Percentiles rank a stretch among this genome's conserved stretches.
Evolutionary conservation across 345 rosid species (phyloP).

Genomic region (Eutrema heterophyllum): DNA sequence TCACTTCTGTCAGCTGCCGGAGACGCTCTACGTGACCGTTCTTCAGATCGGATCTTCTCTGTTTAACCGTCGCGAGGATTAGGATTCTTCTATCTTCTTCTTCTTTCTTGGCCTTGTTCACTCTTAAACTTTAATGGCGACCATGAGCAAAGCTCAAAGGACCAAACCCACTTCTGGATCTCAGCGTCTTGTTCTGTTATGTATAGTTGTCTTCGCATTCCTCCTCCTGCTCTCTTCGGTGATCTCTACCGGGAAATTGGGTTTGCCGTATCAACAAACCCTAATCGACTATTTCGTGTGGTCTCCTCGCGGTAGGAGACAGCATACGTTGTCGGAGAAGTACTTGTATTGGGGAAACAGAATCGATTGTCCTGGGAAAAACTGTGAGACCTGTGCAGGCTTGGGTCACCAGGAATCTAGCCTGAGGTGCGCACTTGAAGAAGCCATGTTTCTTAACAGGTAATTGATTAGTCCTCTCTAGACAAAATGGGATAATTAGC

Average conservation of each 20-base stretch:
- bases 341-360: conserved; percentile 92
- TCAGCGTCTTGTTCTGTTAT: conserved; percentile 35
- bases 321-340: conserved; percentile 64
- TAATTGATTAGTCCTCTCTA: conserved; percentile 1
- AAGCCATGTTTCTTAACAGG: conserved; percentile 88
- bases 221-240: conserved; percentile 49
- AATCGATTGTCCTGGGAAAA: conserved; percentile 96
- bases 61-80: not conserved
- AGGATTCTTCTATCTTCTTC: not conserved
- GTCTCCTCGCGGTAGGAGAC: conserved; percentile 28
- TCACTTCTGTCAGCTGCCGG: conserved; percentile 2
- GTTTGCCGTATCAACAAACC: conserved; percentile 36
- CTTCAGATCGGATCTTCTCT: conserved; percentile 9
- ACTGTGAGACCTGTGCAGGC: conserved; percentile 84
- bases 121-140: conserved; percentile 46
- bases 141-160: conserved; percentile 39
- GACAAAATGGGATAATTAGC: not conserved
- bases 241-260: conserved; percentile 49
- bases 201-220: conserved; percentile 39
- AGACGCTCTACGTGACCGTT: not conserved
- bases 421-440: conserved; percentile 96
- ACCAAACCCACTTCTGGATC: conserved; percentile 44
- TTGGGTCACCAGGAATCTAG: conserved; percentile 98
- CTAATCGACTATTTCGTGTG: conserved; percentile 29
- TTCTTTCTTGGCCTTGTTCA: not conserved